Conservation (phyloP, 495 filamentous ascomycete species). For the Tuber magnatum region DNA sequence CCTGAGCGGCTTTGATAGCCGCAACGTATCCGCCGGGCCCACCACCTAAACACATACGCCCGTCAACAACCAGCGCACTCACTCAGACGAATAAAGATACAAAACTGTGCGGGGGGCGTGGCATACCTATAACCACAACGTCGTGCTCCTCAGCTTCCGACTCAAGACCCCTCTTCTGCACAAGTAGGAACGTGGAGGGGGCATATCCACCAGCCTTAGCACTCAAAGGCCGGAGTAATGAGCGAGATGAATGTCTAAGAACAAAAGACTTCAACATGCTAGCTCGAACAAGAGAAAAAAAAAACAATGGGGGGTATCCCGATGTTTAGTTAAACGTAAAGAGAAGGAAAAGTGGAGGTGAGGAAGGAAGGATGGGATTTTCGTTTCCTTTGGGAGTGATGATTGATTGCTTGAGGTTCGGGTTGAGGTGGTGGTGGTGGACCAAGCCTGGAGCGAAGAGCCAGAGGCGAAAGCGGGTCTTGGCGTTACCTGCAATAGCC, state of each 20-base stretch:
- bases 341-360: constrained; percentile 4
- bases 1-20: constrained; percentile 97
- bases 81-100: background rate
- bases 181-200: constrained; percentile 35
- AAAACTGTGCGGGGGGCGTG: background rate
- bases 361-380: background rate
- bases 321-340: constrained; percentile 12
- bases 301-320: constrained; percentile 7
- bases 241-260: constrained; percentile 34
- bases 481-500: constrained; percentile 23
- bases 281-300: constrained; percentile 9
- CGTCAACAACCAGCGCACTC: constrained; percentile 15
- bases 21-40: constrained; percentile 98
- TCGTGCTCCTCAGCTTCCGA: constrained; percentile 40
- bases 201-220: constrained; percentile 16
- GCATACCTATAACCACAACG: constrained; percentile 41
- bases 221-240: constrained; percentile 37
- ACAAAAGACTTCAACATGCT: constrained; percentile 39
- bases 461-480: constrained; percentile 1
- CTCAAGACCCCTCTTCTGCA: constrained; percentile 36
- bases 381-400: constrained; percentile 23
- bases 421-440: background rate
- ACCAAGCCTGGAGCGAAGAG: background rate
- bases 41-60: constrained; percentile 59
- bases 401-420: constrained; percentile 30